phyloP scores from a whole-genome alignment of 306 rosid species.

The Glycine latifolia region DNA sequence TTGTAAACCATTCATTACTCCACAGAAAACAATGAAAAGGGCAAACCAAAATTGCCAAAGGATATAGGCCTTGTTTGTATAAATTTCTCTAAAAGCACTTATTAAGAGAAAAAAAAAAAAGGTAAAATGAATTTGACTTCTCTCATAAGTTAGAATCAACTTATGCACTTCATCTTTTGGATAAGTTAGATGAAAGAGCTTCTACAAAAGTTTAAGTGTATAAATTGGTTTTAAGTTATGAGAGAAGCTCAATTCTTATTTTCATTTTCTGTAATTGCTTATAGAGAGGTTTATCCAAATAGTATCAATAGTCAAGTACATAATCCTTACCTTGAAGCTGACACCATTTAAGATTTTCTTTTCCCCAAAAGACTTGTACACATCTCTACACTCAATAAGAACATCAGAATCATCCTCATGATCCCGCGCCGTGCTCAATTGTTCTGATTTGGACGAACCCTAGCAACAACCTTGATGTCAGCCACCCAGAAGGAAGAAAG shows the following conservation, averaged over 20 bases:
- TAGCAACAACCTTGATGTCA: conserved; percentile 54
- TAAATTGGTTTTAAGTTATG: neutral
- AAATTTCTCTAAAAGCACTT: neutral
- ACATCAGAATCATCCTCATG: conserved; percentile 76
- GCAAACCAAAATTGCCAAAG: neutral
- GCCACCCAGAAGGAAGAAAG: neutral
- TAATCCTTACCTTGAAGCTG: conserved; percentile 91
- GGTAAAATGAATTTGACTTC: neutral
- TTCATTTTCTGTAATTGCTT: too few relatives aligned
- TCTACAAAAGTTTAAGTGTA: neutral
- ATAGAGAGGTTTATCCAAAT: neutral
- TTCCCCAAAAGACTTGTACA: conserved; percentile 92
- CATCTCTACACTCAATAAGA: conserved; percentile 92
- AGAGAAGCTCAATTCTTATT: neutral
- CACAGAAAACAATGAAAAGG: conserved; percentile 3
- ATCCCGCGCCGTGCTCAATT: conserved; percentile 56
- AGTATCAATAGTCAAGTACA: neutral
- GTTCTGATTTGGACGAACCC: conserved; percentile 77
- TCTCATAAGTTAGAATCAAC: neutral
- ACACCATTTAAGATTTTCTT: conserved; percentile 95
- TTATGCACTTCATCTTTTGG: neutral
- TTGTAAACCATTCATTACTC: conserved; percentile 41
- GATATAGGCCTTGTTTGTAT: neutral
- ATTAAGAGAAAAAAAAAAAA: neutral
- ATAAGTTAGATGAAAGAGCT: neutral